These are phyloP conservation scores for Brasenia schreberi DNA, from an alignment of 164 flowering plant species.

Conservation along the genomic window DNA sequence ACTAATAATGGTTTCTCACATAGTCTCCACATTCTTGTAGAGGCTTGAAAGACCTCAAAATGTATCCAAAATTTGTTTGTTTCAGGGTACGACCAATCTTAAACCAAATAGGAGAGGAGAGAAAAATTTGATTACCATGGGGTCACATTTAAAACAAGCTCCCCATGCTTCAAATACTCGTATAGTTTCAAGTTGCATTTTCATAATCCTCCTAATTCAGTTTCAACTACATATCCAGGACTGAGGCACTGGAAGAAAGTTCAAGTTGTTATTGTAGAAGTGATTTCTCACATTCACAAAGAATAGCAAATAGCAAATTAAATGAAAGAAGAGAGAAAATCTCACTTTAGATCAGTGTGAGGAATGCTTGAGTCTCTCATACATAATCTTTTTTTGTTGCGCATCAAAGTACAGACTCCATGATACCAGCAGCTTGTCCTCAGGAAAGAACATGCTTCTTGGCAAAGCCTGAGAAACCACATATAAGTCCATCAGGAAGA, in stretches of 20 bases:
- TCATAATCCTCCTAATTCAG: too few species aligned
- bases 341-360: constrained; percentile 45
- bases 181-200: too few species aligned
- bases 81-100: too few species aligned
- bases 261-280: background rate
- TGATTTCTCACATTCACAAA: background rate
- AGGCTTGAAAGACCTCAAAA: too few species aligned
- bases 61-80: too few species aligned
- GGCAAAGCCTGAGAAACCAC: constrained; percentile 34
- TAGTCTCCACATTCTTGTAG: too few species aligned
- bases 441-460: constrained; percentile 40
- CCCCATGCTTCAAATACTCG: too few species aligned
- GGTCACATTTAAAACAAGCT: too few species aligned
- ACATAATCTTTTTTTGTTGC: constrained; percentile 36
- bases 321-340: background rate
- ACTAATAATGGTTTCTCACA: too few species aligned
- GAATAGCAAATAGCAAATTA: background rate
- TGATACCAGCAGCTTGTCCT: constrained; percentile 68
- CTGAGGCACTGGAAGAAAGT: background rate
- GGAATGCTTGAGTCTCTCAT: constrained; percentile 15
- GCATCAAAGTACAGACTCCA: constrained; percentile 52
- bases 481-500: background rate
- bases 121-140: too few species aligned
- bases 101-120: too few species aligned
- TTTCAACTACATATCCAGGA: too few species aligned